Conservation (phyloP, 208 protist species). For the Acanthamoeba sp. region DNA sequence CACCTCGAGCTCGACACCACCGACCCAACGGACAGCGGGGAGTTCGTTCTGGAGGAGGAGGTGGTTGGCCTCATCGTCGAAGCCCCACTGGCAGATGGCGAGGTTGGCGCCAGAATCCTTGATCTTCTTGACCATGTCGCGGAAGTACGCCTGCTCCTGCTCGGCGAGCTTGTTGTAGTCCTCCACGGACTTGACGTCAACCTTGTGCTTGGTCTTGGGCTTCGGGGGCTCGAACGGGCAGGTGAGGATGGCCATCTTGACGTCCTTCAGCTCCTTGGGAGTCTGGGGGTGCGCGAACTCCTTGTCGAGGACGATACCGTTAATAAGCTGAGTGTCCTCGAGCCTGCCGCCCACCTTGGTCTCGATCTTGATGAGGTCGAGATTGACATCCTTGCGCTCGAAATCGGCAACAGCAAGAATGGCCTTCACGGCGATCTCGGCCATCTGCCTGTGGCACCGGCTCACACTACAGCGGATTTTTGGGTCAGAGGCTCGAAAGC, state of each 20-base stretch:
- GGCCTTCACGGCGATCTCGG: conserved; percentile 99
- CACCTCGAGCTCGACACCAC: conserved; percentile 99
- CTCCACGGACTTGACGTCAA: conserved; percentile 78
- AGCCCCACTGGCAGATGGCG: conserved; percentile 99
- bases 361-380: conserved; percentile 99
- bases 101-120: conserved; percentile 95
- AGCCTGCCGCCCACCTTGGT: conserved; percentile 96
- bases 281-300: conserved; percentile 98
- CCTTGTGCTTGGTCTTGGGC: conserved; percentile 98
- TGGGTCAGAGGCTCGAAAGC: not conserved
- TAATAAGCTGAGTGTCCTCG: conserved; percentile 98
- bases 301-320: conserved; percentile 99
- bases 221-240: conserved; percentile 99
- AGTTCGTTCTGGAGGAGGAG: conserved; percentile 99
- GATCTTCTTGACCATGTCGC: conserved; percentile 89
- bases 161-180: conserved; percentile 97
- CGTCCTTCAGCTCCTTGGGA: conserved; percentile 93
- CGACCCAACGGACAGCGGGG: conserved; percentile 99
- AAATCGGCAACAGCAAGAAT: conserved; percentile 99
- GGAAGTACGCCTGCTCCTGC: conserved; percentile 99
- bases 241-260: conserved; percentile 99
- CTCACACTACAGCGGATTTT: conserved; percentile 91
- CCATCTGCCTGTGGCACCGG: conserved; percentile 96
- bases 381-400: conserved; percentile 99
- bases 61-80: conserved; percentile 99